phyloP scores from a whole-genome alignment of 2,329 filamentous ascomycete species.

The Ophiostoma triangulosporum region DNA sequence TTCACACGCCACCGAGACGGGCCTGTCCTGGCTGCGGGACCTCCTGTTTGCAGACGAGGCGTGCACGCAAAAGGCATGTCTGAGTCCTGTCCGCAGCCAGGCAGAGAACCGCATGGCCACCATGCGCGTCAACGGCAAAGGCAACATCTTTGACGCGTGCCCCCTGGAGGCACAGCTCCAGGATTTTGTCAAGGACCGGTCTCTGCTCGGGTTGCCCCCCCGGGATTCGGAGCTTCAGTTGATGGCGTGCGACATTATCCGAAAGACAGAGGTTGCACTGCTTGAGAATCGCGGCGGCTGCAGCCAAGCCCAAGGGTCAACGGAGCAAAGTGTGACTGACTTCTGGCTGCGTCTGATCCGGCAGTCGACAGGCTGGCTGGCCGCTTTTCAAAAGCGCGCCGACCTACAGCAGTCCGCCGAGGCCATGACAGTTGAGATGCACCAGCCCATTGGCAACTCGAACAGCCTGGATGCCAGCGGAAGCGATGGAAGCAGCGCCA shows the following conservation, averaged over 20 bases:
- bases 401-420: slow-evolving; percentile 43
- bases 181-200: slow-evolving; percentile 37
- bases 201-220: slow-evolving; percentile 42
- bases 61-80: slow-evolving; percentile 29
- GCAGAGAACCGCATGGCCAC: slow-evolving; percentile 33
- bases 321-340: slow-evolving; percentile 35
- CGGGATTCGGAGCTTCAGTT: slow-evolving; percentile 47
- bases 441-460: slow-evolving; percentile 35
- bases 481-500: slow-evolving; percentile 2
- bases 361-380: slow-evolving; percentile 39
- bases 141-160: slow-evolving; percentile 42
- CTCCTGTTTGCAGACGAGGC: slow-evolving; percentile 37
- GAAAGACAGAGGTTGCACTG: slow-evolving; percentile 34
- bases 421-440: slow-evolving; percentile 34
- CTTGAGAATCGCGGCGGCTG: not conserved
- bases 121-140: slow-evolving; percentile 44
- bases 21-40: slow-evolving; percentile 43
- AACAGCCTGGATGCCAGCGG: slow-evolving; percentile 37
- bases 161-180: slow-evolving; percentile 41
- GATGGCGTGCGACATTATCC: slow-evolving; percentile 44
- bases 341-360: slow-evolving; percentile 42
- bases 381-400: slow-evolving; percentile 40
- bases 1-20: slow-evolving; percentile 23
- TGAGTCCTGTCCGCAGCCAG: slow-evolving; percentile 33
- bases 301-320: not conserved